phyloP scores from a whole-genome alignment of 768 basidiomycete genomes.

The Lactifluus echinatus region DNA sequence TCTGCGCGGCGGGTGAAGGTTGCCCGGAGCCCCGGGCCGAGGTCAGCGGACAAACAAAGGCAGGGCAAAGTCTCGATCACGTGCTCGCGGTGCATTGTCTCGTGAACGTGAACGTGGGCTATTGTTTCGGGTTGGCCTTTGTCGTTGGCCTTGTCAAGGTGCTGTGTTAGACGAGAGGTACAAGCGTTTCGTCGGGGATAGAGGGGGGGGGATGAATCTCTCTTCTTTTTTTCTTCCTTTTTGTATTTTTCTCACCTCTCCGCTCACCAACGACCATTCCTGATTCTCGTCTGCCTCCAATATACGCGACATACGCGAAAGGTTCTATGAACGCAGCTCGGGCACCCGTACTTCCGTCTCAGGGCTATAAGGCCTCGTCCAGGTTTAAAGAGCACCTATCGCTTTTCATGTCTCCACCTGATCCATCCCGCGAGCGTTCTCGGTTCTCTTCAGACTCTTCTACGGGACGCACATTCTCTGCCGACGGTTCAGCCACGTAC shows the following conservation, averaged over 20 bases:
- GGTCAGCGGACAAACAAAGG: no score
- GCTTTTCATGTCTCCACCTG: conserved; percentile 16
- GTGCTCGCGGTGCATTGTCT: background rate
- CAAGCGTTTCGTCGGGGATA: no score
- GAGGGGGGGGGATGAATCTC: no score
- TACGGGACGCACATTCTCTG: conserved; percentile 11
- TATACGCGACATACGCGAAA: background rate
- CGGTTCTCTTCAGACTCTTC: conserved; percentile 40
- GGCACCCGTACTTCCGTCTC: background rate
- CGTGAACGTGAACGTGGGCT: no score
- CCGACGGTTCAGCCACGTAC: conserved; percentile 23
- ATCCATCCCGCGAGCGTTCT: conserved; percentile 28
- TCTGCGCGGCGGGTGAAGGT: no score
- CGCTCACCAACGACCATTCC: background rate
- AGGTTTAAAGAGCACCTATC: conserved; percentile 17
- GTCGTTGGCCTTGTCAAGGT: no score
- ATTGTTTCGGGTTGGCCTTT: no score
- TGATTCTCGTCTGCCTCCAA: background rate
- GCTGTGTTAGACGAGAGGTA: no score
- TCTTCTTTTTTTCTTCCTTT: no score
- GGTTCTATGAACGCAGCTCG: conserved; percentile 8
- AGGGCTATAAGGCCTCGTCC: background rate
- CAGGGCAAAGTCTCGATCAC: no score
- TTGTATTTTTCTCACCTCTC: background rate
- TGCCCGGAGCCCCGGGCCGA: background rate